Conservation (phyloP, 768 basidiomycete species). For the Hypholoma sublateritium region DNA sequence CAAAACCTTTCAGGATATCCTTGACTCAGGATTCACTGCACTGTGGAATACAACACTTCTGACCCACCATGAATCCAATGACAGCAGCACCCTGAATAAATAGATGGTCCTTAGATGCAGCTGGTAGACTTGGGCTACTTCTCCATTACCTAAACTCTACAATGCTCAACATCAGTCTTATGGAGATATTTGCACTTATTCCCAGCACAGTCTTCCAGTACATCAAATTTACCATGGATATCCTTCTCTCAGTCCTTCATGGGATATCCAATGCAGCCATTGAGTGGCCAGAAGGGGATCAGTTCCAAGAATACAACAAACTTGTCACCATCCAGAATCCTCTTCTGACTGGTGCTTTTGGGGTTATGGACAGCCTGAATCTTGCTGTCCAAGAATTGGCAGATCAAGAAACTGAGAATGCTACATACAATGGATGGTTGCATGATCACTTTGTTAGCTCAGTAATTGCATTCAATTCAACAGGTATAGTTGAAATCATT, state of each 20-base stretch:
- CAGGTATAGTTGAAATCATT: too few species aligned
- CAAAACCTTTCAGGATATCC: neutral
- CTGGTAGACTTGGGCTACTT: constrained; percentile 38
- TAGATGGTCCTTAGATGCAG: constrained; percentile 32
- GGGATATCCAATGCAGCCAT: constrained; percentile 28
- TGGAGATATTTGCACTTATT: constrained; percentile 42
- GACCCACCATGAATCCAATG: neutral
- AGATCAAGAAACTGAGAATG: constrained; percentile 43
- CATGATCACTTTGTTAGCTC: constrained; percentile 38
- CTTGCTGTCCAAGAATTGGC: constrained; percentile 33
- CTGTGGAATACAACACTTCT: neutral
- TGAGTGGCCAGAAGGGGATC: constrained; percentile 22
- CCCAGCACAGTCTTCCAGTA: constrained; percentile 36
- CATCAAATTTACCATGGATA: constrained; percentile 28
- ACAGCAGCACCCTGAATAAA: neutral
- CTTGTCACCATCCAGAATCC: constrained; percentile 27
- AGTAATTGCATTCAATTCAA: constrained; percentile 36
- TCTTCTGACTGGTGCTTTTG: constrained; percentile 33
- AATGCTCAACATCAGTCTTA: constrained; percentile 35
- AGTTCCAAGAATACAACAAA: constrained; percentile 25
- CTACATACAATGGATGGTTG: constrained; percentile 46
- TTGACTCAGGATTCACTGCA: neutral
- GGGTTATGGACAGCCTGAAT: constrained; percentile 40
- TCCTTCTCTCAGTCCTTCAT: constrained; percentile 30
- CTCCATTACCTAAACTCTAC: constrained; percentile 41